phyloP scores from a whole-genome alignment of 208 protist genomes.

The Trypanosoma platydactyli region DNA sequence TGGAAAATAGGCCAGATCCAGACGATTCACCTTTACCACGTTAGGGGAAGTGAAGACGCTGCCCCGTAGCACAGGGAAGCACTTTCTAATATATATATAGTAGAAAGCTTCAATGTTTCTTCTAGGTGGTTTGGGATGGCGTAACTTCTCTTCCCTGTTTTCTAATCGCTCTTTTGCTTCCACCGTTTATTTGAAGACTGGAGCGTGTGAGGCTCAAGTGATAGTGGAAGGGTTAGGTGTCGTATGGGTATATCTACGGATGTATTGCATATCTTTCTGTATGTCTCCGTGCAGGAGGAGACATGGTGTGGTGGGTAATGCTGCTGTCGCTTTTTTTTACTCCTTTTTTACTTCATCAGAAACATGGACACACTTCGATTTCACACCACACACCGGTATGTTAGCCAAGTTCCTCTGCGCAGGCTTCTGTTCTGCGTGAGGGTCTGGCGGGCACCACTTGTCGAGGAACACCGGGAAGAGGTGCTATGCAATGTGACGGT shows the following conservation, averaged over 20 bases:
- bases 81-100: no score
- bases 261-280: no score
- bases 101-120: no score
- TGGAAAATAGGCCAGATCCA: slow-evolving; percentile 27
- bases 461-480: slow-evolving; percentile 62
- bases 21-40: slow-evolving; percentile 50
- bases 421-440: slow-evolving; percentile 57
- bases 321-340: not conserved
- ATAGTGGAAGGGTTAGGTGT: not conserved
- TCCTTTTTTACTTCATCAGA: not conserved
- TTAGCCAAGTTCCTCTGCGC: slow-evolving; percentile 41
- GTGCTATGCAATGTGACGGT: slow-evolving; percentile 43
- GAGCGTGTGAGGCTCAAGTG: not conserved
- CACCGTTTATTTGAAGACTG: not conserved
- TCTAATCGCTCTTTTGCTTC: slow-evolving; percentile 8
- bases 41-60: not conserved
- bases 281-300: no score
- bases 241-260: not conserved
- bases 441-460: slow-evolving; percentile 59
- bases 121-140: not conserved
- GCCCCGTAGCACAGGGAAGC: no score
- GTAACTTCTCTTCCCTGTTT: slow-evolving; percentile 12
- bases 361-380: slow-evolving; percentile 67
- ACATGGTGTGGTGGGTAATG: no score
- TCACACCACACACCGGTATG: slow-evolving; percentile 57